Evolutionary conservation across 805 yeast species (phyloP).

Genomic region (Metschnikowia borealis): DNA sequence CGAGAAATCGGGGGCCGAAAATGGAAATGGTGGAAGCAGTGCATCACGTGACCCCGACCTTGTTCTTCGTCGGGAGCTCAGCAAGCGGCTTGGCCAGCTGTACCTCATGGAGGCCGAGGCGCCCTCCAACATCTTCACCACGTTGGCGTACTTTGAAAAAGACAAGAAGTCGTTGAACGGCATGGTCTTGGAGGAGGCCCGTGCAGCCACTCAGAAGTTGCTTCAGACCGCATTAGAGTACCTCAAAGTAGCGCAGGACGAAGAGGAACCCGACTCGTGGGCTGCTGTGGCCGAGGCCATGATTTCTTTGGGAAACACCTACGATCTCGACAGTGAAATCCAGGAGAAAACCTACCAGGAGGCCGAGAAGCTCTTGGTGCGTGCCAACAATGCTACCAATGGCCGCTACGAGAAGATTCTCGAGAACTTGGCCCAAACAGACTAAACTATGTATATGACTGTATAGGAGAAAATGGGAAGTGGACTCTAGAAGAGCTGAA

Average conservation of each 20-base stretch:
- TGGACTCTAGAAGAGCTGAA: no score
- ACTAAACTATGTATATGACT: background rate
- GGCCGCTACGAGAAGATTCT: constrained; percentile 67
- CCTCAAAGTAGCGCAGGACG: constrained; percentile 57
- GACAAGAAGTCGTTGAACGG: constrained; percentile 33
- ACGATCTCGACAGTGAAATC: constrained; percentile 58
- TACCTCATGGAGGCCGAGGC: constrained; percentile 61
- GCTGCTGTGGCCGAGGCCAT: constrained; percentile 82
- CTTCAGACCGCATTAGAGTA: constrained; percentile 54
- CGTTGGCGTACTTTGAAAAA: constrained; percentile 51
- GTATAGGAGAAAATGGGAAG: no score
- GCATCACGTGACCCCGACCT: constrained; percentile 11
- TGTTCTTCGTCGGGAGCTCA: constrained; percentile 35
- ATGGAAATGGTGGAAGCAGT: no score
- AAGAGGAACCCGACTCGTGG: constrained; percentile 76
- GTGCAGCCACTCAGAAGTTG: constrained; percentile 43
- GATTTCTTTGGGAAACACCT: constrained; percentile 72
- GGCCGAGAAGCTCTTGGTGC: constrained; percentile 65
- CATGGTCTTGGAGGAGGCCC: constrained; percentile 40
- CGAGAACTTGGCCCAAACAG: constrained; percentile 41
- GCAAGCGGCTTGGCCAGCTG: constrained; percentile 57
- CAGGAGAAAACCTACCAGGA: constrained; percentile 62
- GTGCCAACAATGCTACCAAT: constrained; percentile 77
- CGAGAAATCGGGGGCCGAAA: constrained; percentile 11
- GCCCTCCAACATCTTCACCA: constrained; percentile 52